These are phyloP conservation scores for Chalciporus piperatus DNA, from an alignment of 768 basidiomycete species.

Conservation along the genomic window DNA sequence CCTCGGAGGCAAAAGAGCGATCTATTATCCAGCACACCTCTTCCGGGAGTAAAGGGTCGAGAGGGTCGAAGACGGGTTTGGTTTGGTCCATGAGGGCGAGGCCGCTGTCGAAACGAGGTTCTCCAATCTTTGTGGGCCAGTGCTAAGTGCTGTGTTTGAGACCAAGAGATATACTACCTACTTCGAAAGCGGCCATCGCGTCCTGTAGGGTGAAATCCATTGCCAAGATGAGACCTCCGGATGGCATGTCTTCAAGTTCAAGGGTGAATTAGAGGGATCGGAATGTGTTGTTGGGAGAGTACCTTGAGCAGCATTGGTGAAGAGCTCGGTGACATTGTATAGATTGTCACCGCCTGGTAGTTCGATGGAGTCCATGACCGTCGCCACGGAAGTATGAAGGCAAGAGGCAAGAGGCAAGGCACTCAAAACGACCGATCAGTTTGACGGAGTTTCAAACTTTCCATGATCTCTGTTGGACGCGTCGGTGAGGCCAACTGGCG, in stretches of 20 bases:
- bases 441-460: slow-evolving; percentile 31
- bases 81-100: slow-evolving; percentile 44
- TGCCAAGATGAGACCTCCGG: slow-evolving; percentile 61
- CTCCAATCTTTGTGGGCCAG: slow-evolving; percentile 71
- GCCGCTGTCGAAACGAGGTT: slow-evolving; percentile 87
- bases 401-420: slow-evolving; percentile 4
- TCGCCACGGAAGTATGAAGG: slow-evolving; percentile 3
- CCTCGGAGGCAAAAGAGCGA: slow-evolving; percentile 74
- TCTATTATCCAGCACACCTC: slow-evolving; percentile 91
- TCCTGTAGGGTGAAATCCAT: slow-evolving; percentile 75
- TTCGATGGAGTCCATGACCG: slow-evolving; percentile 17
- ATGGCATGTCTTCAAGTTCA: slow-evolving; percentile 53
- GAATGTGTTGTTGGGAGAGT: slow-evolving; percentile 2
- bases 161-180: slow-evolving; percentile 29
- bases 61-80: slow-evolving; percentile 58
- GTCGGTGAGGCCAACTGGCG: slow-evolving; percentile 1
- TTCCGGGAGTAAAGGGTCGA: slow-evolving; percentile 61
- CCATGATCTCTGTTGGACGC: slow-evolving; percentile 16
- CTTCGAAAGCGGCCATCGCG: slow-evolving; percentile 94
- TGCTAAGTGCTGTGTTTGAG: slow-evolving; percentile 12
- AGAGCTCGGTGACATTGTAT: slow-evolving; percentile 59
- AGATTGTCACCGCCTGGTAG: slow-evolving; percentile 62
- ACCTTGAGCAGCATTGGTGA: slow-evolving; percentile 64
- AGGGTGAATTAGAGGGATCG: slow-evolving; percentile 10
- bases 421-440: slow-evolving; percentile 6